Evolutionary conservation across 768 basidiomycete genomes (phyloP).

Genomic region (Suillus placidus): DNA sequence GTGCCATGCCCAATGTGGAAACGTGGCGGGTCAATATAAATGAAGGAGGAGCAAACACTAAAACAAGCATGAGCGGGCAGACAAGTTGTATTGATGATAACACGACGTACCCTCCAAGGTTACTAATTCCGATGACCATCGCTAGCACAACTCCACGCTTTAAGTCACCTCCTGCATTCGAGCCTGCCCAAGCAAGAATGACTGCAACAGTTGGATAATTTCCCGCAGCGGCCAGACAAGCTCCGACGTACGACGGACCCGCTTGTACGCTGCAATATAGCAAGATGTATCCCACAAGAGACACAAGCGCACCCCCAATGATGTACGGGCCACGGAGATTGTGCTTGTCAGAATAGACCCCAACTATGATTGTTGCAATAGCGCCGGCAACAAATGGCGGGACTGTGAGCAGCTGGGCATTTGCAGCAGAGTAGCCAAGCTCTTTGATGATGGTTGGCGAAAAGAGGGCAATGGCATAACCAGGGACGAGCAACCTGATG

Average conservation of each 20-base stretch:
- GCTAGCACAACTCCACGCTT: conserved; percentile 55
- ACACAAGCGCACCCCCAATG: conserved; percentile 42
- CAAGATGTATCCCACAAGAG: conserved; percentile 56
- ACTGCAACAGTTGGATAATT: conserved; percentile 53
- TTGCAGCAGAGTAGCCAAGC: conserved; percentile 53
- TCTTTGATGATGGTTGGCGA: conserved; percentile 53
- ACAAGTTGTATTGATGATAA: conserved; percentile 33
- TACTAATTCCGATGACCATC: conserved; percentile 55
- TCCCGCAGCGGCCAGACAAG: conserved; percentile 55
- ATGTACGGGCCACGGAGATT: conserved; percentile 52
- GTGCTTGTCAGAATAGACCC: conserved; percentile 46
- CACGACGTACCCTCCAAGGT: conserved; percentile 51
- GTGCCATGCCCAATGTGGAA: conserved; percentile 42
- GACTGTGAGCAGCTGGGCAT: conserved; percentile 50
- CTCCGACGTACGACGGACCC: conserved; percentile 44
- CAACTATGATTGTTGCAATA: conserved; percentile 43
- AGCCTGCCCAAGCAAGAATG: conserved; percentile 56
- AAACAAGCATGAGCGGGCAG: neutral
- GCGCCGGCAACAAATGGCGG: conserved; percentile 53
- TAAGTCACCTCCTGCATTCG: conserved; percentile 57
- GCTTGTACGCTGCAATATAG: conserved; percentile 39
- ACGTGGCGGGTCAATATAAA: conserved; percentile 42
- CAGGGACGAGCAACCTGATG: conserved; percentile 44
- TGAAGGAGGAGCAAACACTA: conserved; percentile 46
- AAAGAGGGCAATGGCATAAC: conserved; percentile 53